Conservation (phyloP, 2,329 filamentous ascomycete species). For the Epichloe amarillans region DNA sequence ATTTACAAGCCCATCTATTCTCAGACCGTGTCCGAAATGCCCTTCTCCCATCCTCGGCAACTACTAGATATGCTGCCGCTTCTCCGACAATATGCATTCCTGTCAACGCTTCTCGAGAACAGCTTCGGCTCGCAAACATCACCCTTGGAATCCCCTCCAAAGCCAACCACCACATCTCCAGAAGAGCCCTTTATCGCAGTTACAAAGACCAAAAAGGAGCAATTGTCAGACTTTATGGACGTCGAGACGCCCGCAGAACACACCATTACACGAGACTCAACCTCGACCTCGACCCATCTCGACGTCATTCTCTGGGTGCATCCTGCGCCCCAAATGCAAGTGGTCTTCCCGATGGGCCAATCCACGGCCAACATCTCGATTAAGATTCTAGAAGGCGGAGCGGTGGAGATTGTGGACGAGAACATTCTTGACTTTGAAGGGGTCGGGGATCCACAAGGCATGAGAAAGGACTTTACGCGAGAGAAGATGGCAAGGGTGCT, state of each 20-base stretch:
- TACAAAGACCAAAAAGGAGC: slow-evolving; percentile 17
- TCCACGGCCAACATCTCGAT: slow-evolving; percentile 40
- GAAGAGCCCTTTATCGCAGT: slow-evolving; percentile 1
- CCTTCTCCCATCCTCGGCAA: slow-evolving; percentile 68
- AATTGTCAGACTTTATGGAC: slow-evolving; percentile 21
- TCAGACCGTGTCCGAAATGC: slow-evolving; percentile 50
- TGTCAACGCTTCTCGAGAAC: slow-evolving; percentile 49
- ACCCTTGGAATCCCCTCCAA: slow-evolving; percentile 1
- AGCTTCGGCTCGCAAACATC: slow-evolving; percentile 35
- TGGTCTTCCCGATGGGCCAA: slow-evolving; percentile 39
- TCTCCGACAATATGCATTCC: slow-evolving; percentile 62
- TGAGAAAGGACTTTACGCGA: slow-evolving; percentile 23
- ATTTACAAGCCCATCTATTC: slow-evolving; percentile 64
- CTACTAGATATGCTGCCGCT: slow-evolving; percentile 60
- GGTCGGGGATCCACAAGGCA: slow-evolving; percentile 13
- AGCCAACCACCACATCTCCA: not conserved
- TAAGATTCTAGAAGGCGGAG: slow-evolving; percentile 47
- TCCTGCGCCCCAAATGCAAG: slow-evolving; percentile 33
- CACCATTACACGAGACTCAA: not conserved
- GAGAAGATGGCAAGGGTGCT: slow-evolving; percentile 32
- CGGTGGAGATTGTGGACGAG: slow-evolving; percentile 44
- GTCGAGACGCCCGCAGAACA: not conserved
- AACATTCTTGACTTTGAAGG: slow-evolving; percentile 26
- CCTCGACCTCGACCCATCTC: slow-evolving; percentile 17
- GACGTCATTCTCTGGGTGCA: slow-evolving; percentile 41